Evolutionary conservation across 2,329 filamentous ascomycete species (phyloP), one percentile per base, ranked within the genome.

Genomic region (Apiospora kogelbergensis): DNA sequence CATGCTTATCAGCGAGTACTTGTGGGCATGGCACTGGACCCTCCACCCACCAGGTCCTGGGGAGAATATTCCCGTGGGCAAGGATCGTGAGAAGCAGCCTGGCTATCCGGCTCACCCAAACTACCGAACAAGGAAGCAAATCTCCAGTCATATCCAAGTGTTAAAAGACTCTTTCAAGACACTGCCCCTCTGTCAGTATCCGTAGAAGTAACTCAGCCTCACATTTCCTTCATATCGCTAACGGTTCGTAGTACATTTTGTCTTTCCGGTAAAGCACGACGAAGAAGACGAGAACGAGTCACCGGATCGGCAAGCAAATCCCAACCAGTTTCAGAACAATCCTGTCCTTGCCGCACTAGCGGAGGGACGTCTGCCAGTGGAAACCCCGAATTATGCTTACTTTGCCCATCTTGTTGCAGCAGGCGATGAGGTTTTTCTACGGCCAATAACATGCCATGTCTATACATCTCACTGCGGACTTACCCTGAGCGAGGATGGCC

Each of bases 111-210:
- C 44, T n/a, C 76, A 77, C 67, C 73, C 72, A n/a, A 76, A 76
- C 73, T 79, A 77, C n/a, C 81, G 83, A 74, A 77, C 75, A 71
- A 76, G 84, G 71, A 92, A 92, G 78, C 89, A 91, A 74, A 88
- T 92, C 6, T 91, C 89, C 2, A 91, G 89, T 75, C 90, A 92
- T 75, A 91, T 92, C 75, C 90, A 92, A 76, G 90, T 92, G 17
- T 81, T 91, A 68, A 91, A 91, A 80, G 88, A 87, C 66, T 90
- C 91, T 76, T 88, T 92, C 72, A 84, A 85, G 68, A 85, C 87
- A 68, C 82, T 91, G 71, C 85, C 87, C 60, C 88, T 87, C 76
- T 91, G 89, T 91, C 81, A 85, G 89, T 41, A 44, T 42, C 63
- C 63, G 6, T 41, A 37, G 11, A 60, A 60, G 24, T n/a, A 37